phyloP scores from a whole-genome alignment of 805 yeast species.

The Yarrowia bubula region DNA sequence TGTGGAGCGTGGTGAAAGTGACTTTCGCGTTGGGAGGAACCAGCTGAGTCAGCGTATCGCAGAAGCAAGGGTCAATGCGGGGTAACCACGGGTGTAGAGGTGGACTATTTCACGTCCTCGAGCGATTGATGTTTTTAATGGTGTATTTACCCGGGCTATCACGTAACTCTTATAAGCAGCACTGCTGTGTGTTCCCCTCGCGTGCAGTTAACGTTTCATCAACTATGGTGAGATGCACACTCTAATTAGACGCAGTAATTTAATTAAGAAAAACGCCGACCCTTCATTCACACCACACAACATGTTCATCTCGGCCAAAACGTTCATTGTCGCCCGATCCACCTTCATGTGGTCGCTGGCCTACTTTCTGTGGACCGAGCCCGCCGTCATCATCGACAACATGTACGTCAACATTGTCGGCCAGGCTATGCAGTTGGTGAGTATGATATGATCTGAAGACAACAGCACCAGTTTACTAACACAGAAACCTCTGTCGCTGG shows the following conservation, averaged over 20 bases:
- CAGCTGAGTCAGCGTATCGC: neutral
- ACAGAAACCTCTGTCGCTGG: constrained; percentile 30
- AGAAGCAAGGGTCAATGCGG: no score
- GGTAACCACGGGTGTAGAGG: no score
- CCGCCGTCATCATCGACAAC: constrained; percentile 33
- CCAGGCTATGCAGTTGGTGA: constrained; percentile 34
- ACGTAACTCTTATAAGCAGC: no score
- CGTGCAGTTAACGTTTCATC: neutral
- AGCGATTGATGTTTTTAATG: no score
- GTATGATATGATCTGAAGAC: constrained; percentile 18
- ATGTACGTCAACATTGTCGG: constrained; percentile 33
- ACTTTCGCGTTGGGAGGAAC: constrained; percentile 21
- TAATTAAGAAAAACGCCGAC: neutral
- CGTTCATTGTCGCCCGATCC: constrained; percentile 33
- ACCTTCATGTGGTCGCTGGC: constrained; percentile 35
- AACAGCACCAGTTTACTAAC: neutral
- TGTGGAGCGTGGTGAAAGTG: neutral
- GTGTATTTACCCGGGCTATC: no score
- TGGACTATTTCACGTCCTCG: no score
- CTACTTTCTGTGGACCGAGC: constrained; percentile 36
- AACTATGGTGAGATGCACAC: neutral
- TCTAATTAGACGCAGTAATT: neutral
- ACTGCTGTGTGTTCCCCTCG: no score
- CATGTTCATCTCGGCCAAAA: constrained; percentile 31
- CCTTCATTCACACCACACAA: constrained; percentile 9